Percentiles rank a stretch among this genome's conserved stretches.
Conservation (phyloP, 2,329 filamentous ascomycete species). For the Rutstroemia sp. region DNA sequence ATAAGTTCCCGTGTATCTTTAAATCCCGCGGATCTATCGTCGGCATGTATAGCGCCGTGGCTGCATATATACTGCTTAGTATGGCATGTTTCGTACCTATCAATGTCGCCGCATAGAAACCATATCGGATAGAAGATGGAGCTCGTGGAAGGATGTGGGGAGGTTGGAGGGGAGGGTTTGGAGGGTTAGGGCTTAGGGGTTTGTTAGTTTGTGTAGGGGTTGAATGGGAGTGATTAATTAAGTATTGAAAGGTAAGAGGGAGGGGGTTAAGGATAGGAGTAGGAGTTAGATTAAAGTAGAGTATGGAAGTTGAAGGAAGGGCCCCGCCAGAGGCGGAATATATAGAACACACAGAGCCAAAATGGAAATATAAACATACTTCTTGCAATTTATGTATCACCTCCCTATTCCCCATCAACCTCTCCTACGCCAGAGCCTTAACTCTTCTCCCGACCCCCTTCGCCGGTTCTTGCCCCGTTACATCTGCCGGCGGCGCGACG, state of each 20-base stretch:
- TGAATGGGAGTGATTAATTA: neutral
- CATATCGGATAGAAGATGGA: constrained; percentile 81
- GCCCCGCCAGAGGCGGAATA: neutral
- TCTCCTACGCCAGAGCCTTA: constrained; percentile 64
- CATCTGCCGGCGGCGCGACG: constrained; percentile 33
- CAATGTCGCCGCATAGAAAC: constrained; percentile 80
- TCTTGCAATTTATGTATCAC: constrained; percentile 80
- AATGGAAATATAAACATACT: constrained; percentile 40
- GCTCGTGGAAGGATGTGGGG: constrained; percentile 67
- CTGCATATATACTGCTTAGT: constrained; percentile 62
- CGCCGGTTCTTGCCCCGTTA: constrained; percentile 25
- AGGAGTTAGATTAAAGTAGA: neutral
- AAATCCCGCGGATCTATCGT: constrained; percentile 72
- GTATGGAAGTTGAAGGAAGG: neutral
- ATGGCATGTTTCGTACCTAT: constrained; percentile 63
- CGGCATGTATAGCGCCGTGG: constrained; percentile 88
- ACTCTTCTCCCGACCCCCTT: constrained; percentile 56
- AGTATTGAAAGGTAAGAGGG: neutral
- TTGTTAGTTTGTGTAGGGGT: neutral
- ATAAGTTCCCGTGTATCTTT: constrained; percentile 74
- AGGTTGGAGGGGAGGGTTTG: constrained; percentile 83
- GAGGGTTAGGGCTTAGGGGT: constrained; percentile 59
- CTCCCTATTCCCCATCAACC: constrained; percentile 65
- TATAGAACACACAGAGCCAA: neutral
- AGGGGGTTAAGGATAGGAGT: neutral